These are phyloP conservation scores for Croton setiger DNA, from an alignment of 441 rosid genomes.

Conservation along the genomic window DNA sequence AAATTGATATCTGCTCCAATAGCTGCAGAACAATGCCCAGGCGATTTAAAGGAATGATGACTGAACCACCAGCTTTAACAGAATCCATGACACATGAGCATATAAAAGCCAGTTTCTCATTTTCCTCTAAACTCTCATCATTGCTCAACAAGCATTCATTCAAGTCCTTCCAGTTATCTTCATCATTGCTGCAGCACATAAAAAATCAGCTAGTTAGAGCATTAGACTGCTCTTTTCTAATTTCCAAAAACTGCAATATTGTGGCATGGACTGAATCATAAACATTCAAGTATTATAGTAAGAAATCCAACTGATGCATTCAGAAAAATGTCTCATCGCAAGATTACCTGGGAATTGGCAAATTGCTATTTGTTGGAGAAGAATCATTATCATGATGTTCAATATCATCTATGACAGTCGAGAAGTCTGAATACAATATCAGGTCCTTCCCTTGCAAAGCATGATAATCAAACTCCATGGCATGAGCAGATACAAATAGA, in stretches of 20 bases:
- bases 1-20: conserved; percentile 53
- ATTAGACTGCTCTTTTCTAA: conserved; percentile 12
- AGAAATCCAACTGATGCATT: not conserved
- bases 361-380: conserved; percentile 12
- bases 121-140: conserved; percentile 55
- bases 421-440: conserved; percentile 60
- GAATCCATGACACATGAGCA: conserved; percentile 59
- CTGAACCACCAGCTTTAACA: conserved; percentile 77
- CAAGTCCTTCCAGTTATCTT: conserved; percentile 30
- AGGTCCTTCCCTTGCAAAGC: conserved; percentile 52
- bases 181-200: conserved; percentile 30
- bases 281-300: not conserved
- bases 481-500: conserved; percentile 51
- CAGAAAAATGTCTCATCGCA: not conserved
- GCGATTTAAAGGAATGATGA: conserved; percentile 50
- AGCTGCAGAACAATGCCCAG: conserved; percentile 60
- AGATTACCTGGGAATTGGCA: conserved; percentile 47
- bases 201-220: conserved; percentile 4
- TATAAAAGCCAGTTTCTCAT: conserved; percentile 65
- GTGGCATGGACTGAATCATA: not conserved
- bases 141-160: conserved; percentile 34
- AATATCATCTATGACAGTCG: conserved; percentile 33
- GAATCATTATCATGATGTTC: conserved; percentile 25
- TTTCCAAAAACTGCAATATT: conserved; percentile 17
- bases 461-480: conserved; percentile 51